These are phyloP conservation scores for Effrenium voratum DNA, from an alignment of 73 alveolate genomes.

Conservation along the genomic window DNA sequence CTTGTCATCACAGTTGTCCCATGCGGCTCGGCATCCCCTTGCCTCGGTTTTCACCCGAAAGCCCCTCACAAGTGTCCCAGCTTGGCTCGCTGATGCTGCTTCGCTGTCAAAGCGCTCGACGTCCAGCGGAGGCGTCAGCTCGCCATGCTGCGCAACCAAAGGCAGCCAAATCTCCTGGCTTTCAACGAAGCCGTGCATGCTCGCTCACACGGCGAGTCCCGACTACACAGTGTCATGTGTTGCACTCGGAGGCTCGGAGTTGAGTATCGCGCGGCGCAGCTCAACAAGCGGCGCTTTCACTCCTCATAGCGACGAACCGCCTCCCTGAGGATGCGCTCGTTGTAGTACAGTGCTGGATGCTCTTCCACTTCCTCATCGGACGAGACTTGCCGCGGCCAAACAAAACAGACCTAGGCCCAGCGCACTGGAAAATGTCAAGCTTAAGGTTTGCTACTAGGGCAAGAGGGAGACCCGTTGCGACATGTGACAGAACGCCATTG, in stretches of 20 bases:
- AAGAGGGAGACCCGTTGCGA: too few species aligned
- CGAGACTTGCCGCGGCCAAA: too few species aligned
- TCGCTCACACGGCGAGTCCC: too few species aligned
- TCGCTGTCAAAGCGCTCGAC: conserved; percentile 10
- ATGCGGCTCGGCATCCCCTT: not conserved
- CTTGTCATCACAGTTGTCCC: not conserved
- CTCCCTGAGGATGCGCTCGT: conserved; percentile 41
- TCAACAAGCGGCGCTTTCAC: too few species aligned
- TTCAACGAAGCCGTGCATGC: too few species aligned
- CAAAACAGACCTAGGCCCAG: too few species aligned
- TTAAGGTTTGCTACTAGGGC: too few species aligned
- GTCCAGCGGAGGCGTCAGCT: conserved; percentile 57
- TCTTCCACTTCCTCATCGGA: conserved; percentile 13
- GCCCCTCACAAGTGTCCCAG: not conserved
- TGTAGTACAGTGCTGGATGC: conserved; percentile 17
- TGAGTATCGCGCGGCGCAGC: too few species aligned
- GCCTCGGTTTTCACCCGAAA: not conserved
- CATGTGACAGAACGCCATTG: too few species aligned
- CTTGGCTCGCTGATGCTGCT: not conserved
- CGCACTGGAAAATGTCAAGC: too few species aligned
- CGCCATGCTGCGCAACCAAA: conserved; percentile 29
- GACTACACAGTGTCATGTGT: too few species aligned
- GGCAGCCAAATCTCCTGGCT: conserved; percentile 86
- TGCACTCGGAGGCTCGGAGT: too few species aligned
- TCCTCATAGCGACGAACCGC: conserved; percentile 78